These are phyloP conservation scores for Penicillium odoratum DNA, from an alignment of 495 filamentous ascomycete species.

Conservation along the genomic window DNA sequence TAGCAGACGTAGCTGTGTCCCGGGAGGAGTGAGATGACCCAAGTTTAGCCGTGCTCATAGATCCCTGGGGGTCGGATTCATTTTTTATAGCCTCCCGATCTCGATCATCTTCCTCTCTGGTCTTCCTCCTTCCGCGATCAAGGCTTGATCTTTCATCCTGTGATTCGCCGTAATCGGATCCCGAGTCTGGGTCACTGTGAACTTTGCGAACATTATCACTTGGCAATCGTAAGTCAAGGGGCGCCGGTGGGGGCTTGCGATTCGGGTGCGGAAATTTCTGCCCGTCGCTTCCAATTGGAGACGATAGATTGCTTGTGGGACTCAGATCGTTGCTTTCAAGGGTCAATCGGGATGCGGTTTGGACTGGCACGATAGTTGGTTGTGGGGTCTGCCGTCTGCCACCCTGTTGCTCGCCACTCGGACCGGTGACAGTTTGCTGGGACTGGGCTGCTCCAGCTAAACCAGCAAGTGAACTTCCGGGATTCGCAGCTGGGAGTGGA, in stretches of 20 bases:
- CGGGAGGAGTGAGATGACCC: conserved; percentile 9
- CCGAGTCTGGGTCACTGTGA: conserved; percentile 58
- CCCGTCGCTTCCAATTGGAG: conserved; percentile 18
- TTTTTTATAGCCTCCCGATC: conserved; percentile 67
- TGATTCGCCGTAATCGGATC: conserved; percentile 82
- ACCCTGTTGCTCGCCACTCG: not conserved
- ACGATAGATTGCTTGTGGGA: conserved; percentile 18
- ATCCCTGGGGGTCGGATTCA: conserved; percentile 64
- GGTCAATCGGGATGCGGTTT: conserved; percentile 6
- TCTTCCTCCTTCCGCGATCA: conserved; percentile 78
- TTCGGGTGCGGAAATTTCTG: conserved; percentile 52
- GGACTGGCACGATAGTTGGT: conserved; percentile 10
- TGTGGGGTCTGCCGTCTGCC: not conserved
- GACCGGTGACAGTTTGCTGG: not conserved
- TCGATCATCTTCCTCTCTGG: conserved; percentile 82
- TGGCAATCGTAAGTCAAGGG: conserved; percentile 64
- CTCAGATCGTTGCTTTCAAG: conserved; percentile 18
- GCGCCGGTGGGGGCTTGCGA: conserved; percentile 82
- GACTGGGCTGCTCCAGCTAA: not conserved
- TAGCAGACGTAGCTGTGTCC: conserved; percentile 16
- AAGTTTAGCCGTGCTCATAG: conserved; percentile 57
- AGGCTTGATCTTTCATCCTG: conserved; percentile 58
- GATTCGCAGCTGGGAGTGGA: conserved; percentile 44
- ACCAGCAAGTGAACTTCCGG: conserved; percentile 13
- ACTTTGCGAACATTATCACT: conserved; percentile 39